phyloP scores from a whole-genome alignment of 139 green algal species.

The Volvox africanus region DNA sequence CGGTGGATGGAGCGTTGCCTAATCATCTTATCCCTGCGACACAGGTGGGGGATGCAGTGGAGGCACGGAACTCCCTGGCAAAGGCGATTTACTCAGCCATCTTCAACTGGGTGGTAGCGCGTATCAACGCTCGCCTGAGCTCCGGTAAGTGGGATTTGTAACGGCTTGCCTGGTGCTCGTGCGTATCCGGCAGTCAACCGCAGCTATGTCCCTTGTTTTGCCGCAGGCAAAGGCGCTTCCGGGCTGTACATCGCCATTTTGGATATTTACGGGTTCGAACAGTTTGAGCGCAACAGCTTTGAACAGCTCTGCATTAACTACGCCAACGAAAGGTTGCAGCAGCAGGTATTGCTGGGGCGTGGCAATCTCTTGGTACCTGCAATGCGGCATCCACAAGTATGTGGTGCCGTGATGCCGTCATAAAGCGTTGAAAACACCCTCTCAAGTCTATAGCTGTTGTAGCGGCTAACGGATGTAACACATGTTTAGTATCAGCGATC shows the following conservation, averaged over 20 bases:
- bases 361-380: too few species aligned
- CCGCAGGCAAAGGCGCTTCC: slow-evolving; percentile 50
- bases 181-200: background rate
- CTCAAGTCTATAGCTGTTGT: too few species aligned
- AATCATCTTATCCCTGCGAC: background rate
- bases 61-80: slow-evolving; percentile 84
- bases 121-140: slow-evolving; percentile 79
- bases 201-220: background rate
- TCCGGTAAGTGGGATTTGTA: slow-evolving; percentile 45
- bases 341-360: slow-evolving; percentile 62
- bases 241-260: slow-evolving; percentile 85
- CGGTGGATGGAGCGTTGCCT: too few species aligned
- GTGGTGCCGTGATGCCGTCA: too few species aligned
- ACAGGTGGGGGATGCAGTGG: slow-evolving; percentile 68
- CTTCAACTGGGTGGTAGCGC: slow-evolving; percentile 83
- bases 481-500: too few species aligned
- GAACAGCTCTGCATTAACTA: slow-evolving; percentile 99
- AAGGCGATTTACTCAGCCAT: slow-evolving; percentile 89
- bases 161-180: background rate
- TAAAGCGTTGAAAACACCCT: too few species aligned
- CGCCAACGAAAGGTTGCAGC: slow-evolving; percentile 97
- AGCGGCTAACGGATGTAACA: too few species aligned
- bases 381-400: too few species aligned
- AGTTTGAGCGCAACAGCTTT: slow-evolving; percentile 87
- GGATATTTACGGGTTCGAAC: slow-evolving; percentile 97